Conservation (phyloP, 345 rosid genomes). For the Bruguiera sexangula region DNA sequence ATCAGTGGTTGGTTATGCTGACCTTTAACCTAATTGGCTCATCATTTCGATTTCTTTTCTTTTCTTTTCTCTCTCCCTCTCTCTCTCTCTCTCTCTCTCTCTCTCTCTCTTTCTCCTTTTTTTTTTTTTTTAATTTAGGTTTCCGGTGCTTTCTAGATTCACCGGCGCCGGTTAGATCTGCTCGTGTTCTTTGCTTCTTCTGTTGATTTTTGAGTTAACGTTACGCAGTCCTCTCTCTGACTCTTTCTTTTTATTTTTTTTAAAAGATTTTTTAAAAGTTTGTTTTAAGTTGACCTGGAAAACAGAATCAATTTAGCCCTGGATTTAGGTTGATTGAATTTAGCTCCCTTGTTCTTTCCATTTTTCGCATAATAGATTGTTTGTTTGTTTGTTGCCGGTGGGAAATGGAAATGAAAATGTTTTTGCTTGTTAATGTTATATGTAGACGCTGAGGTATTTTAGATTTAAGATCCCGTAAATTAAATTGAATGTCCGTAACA, state of each 20-base stretch:
- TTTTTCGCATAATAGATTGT: not conserved
- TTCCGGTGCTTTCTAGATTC: too few species aligned
- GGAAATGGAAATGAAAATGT: too few species aligned
- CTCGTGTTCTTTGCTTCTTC: too few species aligned
- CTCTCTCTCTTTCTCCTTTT: not conserved
- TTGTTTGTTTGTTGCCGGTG: not conserved
- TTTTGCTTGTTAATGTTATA: too few species aligned
- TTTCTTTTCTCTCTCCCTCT: not conserved
- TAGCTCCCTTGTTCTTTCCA: not conserved
- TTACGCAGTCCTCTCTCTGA: not conserved
- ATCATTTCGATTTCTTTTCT: not conserved
- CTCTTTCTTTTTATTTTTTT: not conserved
- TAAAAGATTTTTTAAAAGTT: not conserved
- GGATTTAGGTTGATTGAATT: not conserved
- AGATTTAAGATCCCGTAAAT: too few species aligned
- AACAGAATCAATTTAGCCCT: not conserved
- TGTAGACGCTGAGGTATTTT: too few species aligned
- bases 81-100: too few species aligned
- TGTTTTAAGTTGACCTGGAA: slow-evolving; percentile 2
- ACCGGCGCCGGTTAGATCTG: too few species aligned
- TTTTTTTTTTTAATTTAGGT: too few species aligned
- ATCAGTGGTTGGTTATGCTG: not conserved
- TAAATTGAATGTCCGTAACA: too few species aligned
- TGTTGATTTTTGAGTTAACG: too few species aligned
- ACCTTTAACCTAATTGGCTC: not conserved